phyloP scores from a whole-genome alignment of 1,284 basidiomycete species.

The Mycosarcoma maydis region DNA sequence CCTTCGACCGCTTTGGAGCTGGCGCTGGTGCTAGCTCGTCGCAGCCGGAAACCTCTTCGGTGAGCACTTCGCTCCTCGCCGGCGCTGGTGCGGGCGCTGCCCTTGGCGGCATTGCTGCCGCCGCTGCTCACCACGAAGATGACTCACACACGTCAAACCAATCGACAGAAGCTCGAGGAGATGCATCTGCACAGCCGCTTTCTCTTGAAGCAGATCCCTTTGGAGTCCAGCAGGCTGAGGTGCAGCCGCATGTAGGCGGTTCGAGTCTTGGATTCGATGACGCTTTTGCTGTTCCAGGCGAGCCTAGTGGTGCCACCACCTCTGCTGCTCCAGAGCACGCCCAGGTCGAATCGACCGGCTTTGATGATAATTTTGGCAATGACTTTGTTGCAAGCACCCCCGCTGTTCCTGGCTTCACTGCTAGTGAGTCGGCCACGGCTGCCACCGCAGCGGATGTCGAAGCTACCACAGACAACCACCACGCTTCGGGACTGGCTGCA shows the following conservation, averaged over 20 bases:
- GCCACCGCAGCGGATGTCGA: conserved; percentile 54
- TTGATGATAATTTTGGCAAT: conserved; percentile 64
- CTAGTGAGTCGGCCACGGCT: neutral
- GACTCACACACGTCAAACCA: conserved; percentile 1
- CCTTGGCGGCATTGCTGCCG: conserved; percentile 60
- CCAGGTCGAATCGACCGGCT: conserved; percentile 20
- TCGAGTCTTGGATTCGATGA: conserved; percentile 69
- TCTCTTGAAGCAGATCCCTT: conserved; percentile 47
- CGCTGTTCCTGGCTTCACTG: conserved; percentile 7
- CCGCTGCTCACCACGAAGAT: conserved; percentile 42
- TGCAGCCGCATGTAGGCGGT: conserved; percentile 8
- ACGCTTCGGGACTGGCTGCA: conserved; percentile 11
- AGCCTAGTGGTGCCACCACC: conserved; percentile 52
- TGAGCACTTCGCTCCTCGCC: conserved; percentile 54
- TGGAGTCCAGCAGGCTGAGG: conserved; percentile 31
- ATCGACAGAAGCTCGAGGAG: neutral
- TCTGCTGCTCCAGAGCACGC: conserved; percentile 31
- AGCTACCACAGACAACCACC: conserved; percentile 54
- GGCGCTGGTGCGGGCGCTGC: conserved; percentile 61
- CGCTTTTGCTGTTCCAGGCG: conserved; percentile 72
- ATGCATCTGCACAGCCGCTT: conserved; percentile 5
- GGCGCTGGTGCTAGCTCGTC: conserved; percentile 7
- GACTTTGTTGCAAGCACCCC: conserved; percentile 52
- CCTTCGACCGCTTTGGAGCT: conserved; percentile 79
- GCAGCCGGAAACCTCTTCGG: conserved; percentile 25